A percentile compares a stretch with the other conserved stretches of the same genome.
These are phyloP conservation scores for Tetracentron sinense DNA, from an alignment of 164 flowering plant genomes.

Conservation along the genomic window DNA sequence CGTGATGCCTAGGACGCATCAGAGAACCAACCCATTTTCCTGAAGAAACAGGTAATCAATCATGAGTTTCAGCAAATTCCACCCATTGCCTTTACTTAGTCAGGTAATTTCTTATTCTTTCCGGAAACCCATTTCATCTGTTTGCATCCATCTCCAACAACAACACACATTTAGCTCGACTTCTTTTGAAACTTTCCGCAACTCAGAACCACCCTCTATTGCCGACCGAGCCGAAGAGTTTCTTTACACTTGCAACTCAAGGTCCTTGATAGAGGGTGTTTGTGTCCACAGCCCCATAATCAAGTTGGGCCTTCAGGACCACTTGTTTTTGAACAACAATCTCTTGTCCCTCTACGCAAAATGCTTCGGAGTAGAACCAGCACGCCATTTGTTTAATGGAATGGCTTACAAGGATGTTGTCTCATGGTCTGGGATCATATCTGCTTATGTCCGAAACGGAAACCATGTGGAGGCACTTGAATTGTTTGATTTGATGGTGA, in stretches of 20 bases:
- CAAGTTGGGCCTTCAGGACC: slow-evolving; percentile 43
- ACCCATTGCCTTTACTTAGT: no score
- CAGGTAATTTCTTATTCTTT: slow-evolving; percentile 1
- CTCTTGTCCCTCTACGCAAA: slow-evolving; percentile 41
- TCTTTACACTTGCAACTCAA: slow-evolving; percentile 39
- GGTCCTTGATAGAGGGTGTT: slow-evolving; percentile 36
- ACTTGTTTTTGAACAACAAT: slow-evolving; percentile 41
- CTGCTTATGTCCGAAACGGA: slow-evolving; percentile 34
- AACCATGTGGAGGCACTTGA: slow-evolving; percentile 29
- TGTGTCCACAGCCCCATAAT: slow-evolving; percentile 43
- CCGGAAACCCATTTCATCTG: slow-evolving; percentile 1
- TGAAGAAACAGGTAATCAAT: no score
- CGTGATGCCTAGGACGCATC: no score
- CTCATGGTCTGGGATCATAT: slow-evolving; percentile 48
- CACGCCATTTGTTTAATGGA: slow-evolving; percentile 47
- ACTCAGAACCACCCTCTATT: background rate
- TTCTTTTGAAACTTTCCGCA: background rate
- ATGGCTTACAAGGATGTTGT: slow-evolving; percentile 50
- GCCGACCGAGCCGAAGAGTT: slow-evolving; percentile 23
- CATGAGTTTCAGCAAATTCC: no score
- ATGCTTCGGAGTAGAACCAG: slow-evolving; percentile 31
- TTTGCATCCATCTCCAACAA: background rate
- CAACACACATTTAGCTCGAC: background rate
- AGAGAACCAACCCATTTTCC: no score
- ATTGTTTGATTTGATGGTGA: slow-evolving; percentile 36